Evolutionary conservation across 2,329 filamentous ascomycete genomes (phyloP).

Genomic region (Podosphaera aphanis): DNA sequence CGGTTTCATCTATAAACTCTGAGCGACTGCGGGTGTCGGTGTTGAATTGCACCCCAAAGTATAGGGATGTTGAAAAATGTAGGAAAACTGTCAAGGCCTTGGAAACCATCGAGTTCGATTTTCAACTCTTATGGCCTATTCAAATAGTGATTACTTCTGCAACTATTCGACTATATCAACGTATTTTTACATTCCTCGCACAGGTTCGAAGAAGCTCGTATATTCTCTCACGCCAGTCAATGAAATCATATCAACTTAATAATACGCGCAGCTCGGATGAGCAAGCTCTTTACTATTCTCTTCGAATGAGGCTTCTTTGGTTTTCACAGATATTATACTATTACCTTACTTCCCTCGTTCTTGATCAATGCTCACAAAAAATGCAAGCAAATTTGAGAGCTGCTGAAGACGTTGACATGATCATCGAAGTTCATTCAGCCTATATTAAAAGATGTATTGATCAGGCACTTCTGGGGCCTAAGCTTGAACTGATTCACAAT

Average conservation of each 20-base stretch:
- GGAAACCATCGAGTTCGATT: slow-evolving; percentile 39
- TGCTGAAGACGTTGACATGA: slow-evolving; percentile 55
- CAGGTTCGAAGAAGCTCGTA: slow-evolving; percentile 52
- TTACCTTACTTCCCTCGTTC: slow-evolving; percentile 52
- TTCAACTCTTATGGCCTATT: slow-evolving; percentile 41
- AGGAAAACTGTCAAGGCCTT: slow-evolving; percentile 38
- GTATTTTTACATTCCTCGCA: slow-evolving; percentile 50
- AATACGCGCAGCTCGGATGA: slow-evolving; percentile 20
- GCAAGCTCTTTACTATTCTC: slow-evolving; percentile 27
- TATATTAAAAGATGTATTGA: slow-evolving; percentile 40
- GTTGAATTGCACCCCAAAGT: slow-evolving; percentile 18
- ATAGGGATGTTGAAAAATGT: slow-evolving; percentile 22
- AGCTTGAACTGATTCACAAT: slow-evolving; percentile 45
- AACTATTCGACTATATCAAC: slow-evolving; percentile 43
- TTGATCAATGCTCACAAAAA: slow-evolving; percentile 32
- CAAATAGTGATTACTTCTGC: slow-evolving; percentile 49
- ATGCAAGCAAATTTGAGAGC: slow-evolving; percentile 33
- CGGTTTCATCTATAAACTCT: slow-evolving; percentile 27
- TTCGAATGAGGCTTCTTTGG: slow-evolving; percentile 52
- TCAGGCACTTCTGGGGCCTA: slow-evolving; percentile 45
- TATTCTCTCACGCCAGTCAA: slow-evolving; percentile 33
- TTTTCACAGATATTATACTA: slow-evolving; percentile 52
- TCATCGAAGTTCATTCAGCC: slow-evolving; percentile 44
- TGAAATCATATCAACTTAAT: slow-evolving; percentile 20
- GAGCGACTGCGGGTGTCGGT: slow-evolving; percentile 39